phyloP scores from a whole-genome alignment of 73 alveolate species.

The Paramecium sonneborni region DNA sequence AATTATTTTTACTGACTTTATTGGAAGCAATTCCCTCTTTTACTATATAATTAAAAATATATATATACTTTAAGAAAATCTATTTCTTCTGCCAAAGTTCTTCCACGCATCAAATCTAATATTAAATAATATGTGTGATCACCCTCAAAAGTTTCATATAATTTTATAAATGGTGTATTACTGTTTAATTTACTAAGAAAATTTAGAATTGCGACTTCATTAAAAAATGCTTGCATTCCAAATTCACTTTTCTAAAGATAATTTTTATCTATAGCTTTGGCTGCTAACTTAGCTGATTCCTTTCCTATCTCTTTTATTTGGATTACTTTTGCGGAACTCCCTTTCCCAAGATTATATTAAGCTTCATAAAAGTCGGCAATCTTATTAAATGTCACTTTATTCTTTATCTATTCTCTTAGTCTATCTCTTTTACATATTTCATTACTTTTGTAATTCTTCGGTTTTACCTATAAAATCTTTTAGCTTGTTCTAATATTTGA shows the following conservation, averaged over 20 bases:
- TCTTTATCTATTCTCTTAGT: background rate
- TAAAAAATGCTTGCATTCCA: constrained; percentile 28
- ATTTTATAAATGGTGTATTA: constrained; percentile 30
- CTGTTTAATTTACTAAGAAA: background rate
- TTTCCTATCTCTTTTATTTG: constrained; percentile 2
- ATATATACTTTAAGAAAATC: background rate
- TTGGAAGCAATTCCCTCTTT: constrained; percentile 5
- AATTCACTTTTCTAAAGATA: background rate
- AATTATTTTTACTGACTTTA: background rate
- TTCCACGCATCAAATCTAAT: constrained; percentile 56
- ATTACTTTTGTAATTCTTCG: background rate
- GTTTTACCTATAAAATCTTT: background rate
- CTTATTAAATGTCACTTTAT: constrained; percentile 28
- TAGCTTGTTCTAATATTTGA: background rate
- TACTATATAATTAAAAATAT: background rate
- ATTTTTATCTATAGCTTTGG: constrained; percentile 43
- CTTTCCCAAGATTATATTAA: constrained; percentile 26
- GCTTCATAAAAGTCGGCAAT: constrained; percentile 51
- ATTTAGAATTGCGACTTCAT: background rate
- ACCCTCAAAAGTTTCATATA: constrained; percentile 63
- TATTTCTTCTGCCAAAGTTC: constrained; percentile 53
- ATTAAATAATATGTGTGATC: constrained; percentile 63
- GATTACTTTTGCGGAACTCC: constrained; percentile 55
- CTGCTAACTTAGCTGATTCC: background rate
- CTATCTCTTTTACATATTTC: background rate